phyloP scores from a whole-genome alignment of 805 yeast genomes.

The Candida silvatica region DNA sequence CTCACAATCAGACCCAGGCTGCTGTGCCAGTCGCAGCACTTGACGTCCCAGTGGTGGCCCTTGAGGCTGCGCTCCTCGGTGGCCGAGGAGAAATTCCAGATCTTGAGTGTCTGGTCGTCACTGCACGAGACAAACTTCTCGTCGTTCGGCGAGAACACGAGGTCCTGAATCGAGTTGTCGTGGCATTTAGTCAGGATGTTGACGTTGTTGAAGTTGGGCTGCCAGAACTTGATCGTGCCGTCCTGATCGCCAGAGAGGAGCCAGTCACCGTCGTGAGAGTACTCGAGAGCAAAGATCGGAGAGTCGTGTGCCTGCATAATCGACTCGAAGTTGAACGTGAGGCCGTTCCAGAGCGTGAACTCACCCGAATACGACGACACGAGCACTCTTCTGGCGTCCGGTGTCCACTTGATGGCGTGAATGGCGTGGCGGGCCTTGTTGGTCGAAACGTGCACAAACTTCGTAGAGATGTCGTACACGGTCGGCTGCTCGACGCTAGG shows the following conservation, averaged over 20 bases:
- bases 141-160: constrained; percentile 86
- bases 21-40: constrained; percentile 96
- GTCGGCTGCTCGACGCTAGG: constrained; percentile 42
- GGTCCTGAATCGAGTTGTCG: constrained; percentile 75
- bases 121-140: constrained; percentile 88
- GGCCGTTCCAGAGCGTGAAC: constrained; percentile 94
- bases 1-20: constrained; percentile 75
- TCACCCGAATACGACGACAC: constrained; percentile 94
- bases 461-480: constrained; percentile 58
- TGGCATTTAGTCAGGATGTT: constrained; percentile 67
- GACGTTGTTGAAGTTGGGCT: constrained; percentile 94
- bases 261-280: constrained; percentile 93
- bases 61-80: constrained; percentile 68
- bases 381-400: constrained; percentile 84
- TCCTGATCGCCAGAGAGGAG: constrained; percentile 88
- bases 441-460: constrained; percentile 83
- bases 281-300: constrained; percentile 70
- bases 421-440: constrained; percentile 90
- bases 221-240: constrained; percentile 93
- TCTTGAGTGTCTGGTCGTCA: constrained; percentile 83
- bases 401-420: constrained; percentile 90
- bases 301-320: constrained; percentile 98
- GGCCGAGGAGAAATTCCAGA: constrained; percentile 92
- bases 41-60: constrained; percentile 99
- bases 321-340: constrained; percentile 90